Evolutionary conservation across 495 filamentous ascomycete species (phyloP), one percentile per base, ranked within the genome.

Genomic region (Choiromyces venosus): DNA sequence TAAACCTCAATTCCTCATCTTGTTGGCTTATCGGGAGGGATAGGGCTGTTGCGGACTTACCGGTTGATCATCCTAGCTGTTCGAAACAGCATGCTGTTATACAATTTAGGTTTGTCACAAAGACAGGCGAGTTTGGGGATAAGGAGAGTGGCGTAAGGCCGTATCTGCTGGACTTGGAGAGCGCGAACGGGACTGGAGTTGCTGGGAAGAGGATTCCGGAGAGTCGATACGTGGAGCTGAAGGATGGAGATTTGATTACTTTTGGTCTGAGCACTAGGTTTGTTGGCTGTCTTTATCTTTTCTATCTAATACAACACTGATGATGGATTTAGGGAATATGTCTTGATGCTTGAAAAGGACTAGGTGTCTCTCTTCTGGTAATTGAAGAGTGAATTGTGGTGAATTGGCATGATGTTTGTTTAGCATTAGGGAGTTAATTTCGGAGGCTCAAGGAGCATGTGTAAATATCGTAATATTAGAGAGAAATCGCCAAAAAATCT

Each of bases 31-130:
- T 97, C 12, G 95, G 95, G 0, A 84, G 94, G 46, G 94, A 97
- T 75, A 73, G 85, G 56, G 82, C 88, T 12, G 89, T 99, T 37
- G 93, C 91, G 7, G 95, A 99, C 80, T 86, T 96, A 44, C 84
- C 88, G 8, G 87, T 93, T 37, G 93, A 96, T 76, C 93, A 99
- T 81, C 94, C 93, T 35, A 97, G 93, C 81, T 90, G 91, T 80
- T 94, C 91, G 72, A 94, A 93, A 80, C 95, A 99, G 83, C 95
- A 99, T 83, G 96, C 95, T 5, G 96, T 93, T 37, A 85, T 99
- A 42, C 95, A 99, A 82, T 99, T 98, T 78, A 88, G 96, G 64
- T 90, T 91, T 81, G 87, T 91, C 33, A 90, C 90, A 76, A 93
- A 91, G 83, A 87, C 86, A 73, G 92, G 95, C 79, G 93, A 97